phyloP scores from a whole-genome alignment of 83 land plant species.

The Larix sibirica region DNA sequence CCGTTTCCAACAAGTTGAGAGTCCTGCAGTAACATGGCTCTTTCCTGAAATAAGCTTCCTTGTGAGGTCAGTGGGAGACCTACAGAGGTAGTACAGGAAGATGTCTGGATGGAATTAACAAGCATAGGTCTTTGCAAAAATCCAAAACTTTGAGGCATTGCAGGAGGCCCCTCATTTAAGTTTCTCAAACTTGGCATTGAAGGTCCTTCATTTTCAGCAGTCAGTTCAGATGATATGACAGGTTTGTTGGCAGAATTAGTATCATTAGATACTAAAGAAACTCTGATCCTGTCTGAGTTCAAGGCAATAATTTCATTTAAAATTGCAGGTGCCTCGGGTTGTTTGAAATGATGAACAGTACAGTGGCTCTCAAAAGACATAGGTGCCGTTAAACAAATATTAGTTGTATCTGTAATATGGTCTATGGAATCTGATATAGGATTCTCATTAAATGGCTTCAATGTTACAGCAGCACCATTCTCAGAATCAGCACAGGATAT shows the following conservation, averaged over 20 bases:
- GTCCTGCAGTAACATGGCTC: neutral
- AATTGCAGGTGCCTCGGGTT: neutral
- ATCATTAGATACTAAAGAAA: neutral
- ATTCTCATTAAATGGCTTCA: neutral
- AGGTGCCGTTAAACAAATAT: neutral
- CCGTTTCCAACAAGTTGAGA: neutral
- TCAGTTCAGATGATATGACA: slow-evolving; percentile 1
- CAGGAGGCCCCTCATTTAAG: slow-evolving; percentile 8
- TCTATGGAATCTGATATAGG: neutral
- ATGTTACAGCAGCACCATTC: neutral
- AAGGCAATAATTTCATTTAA: neutral
- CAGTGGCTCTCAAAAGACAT: neutral
- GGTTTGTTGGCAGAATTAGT: slow-evolving; percentile 1
- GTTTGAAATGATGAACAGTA: neutral
- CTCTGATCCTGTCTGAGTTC: neutral
- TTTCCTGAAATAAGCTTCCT: slow-evolving; percentile 2
- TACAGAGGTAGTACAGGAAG: neutral
- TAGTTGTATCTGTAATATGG: neutral
- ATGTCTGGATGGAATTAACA: slow-evolving; percentile 1
- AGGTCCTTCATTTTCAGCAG: neutral
- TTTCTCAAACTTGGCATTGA: neutral
- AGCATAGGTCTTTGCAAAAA: neutral
- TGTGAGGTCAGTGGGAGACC: neutral
- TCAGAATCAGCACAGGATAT: neutral
- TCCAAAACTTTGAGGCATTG: neutral